Evolutionary conservation across 1,139 yeast genomes (phyloP).

Genomic region (Saccharomyces hybrid): DNA sequence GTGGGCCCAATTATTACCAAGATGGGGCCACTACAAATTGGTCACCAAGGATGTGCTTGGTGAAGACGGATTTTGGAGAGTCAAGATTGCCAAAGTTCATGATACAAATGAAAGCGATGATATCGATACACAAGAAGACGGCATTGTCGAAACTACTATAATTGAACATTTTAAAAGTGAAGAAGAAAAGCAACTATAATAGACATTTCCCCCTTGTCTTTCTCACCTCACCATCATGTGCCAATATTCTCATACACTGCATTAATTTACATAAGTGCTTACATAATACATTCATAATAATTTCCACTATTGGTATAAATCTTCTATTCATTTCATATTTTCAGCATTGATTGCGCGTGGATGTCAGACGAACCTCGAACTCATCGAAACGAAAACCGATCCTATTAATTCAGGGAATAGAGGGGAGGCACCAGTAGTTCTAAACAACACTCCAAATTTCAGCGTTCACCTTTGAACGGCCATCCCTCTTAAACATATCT

Average conservation of each 20-base stretch:
- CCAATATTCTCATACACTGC: background rate
- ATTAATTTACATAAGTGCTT: background rate
- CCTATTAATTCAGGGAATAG: no score
- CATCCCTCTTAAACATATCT: no score
- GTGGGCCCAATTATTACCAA: conserved; percentile 58
- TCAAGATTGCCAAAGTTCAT: conserved; percentile 42
- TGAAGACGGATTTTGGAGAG: conserved; percentile 69
- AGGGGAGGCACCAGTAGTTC: no score
- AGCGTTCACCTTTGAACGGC: no score
- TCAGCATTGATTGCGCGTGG: background rate
- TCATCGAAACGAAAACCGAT: background rate
- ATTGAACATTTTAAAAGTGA: conserved; percentile 2
- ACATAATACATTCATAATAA: background rate
- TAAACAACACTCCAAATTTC: no score
- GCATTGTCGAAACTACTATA: background rate
- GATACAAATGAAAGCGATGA: conserved; percentile 12
- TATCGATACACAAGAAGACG: conserved; percentile 5
- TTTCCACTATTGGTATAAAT: background rate
- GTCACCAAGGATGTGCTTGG: conserved; percentile 55
- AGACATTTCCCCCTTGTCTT: background rate
- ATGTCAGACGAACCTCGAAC: background rate
- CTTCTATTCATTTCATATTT: background rate
- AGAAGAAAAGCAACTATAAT: background rate
- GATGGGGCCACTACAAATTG: conserved; percentile 49
- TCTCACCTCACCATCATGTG: background rate